A percentile compares a stretch with the other conserved stretches of the same genome.
These are phyloP conservation scores for Polyporus arcularius DNA, from an alignment of 768 basidiomycete genomes.

Conservation along the genomic window DNA sequence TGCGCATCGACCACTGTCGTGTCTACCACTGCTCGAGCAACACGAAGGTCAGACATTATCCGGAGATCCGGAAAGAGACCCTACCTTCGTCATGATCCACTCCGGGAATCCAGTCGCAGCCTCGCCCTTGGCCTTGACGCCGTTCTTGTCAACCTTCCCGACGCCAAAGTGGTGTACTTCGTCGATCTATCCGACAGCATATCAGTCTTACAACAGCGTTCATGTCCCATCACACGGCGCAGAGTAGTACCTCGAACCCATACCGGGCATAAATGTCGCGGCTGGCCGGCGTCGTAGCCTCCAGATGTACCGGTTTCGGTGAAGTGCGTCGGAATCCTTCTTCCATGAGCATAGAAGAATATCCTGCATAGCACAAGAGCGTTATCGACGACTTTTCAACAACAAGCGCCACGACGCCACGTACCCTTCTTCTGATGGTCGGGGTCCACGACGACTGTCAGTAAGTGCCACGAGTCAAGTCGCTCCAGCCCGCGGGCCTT, in stretches of 20 bases:
- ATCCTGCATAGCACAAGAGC: slow-evolving; percentile 8
- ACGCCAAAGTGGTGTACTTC: slow-evolving; percentile 14
- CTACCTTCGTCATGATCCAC: slow-evolving; percentile 21
- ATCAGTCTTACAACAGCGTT: neutral
- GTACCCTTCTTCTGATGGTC: slow-evolving; percentile 18
- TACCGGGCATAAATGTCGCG: slow-evolving; percentile 23
- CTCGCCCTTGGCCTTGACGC: slow-evolving; percentile 5
- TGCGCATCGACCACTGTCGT: too few species aligned
- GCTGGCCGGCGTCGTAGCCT: slow-evolving; percentile 21
- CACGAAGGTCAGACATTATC: too few species aligned
- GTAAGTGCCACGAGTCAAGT: slow-evolving; percentile 20
- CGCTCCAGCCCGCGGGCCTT: slow-evolving; percentile 8
- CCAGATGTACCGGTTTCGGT: slow-evolving; percentile 19
- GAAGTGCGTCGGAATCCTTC: slow-evolving; percentile 20
- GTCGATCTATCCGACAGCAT: slow-evolving; percentile 1
- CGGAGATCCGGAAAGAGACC: too few species aligned
- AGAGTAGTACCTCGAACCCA: slow-evolving; percentile 22
- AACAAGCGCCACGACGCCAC: neutral
- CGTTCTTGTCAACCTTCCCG: slow-evolving; percentile 11
- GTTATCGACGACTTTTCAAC: neutral
- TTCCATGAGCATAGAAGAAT: slow-evolving; percentile 18
- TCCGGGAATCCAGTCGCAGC: slow-evolving; percentile 13
- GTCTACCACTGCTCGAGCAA: too few species aligned
- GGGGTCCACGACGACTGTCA: slow-evolving; percentile 20
- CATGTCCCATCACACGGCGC: neutral